These are phyloP conservation scores for Cercophora newfieldiana DNA, from an alignment of 495 filamentous ascomycete species.

Conservation along the genomic window DNA sequence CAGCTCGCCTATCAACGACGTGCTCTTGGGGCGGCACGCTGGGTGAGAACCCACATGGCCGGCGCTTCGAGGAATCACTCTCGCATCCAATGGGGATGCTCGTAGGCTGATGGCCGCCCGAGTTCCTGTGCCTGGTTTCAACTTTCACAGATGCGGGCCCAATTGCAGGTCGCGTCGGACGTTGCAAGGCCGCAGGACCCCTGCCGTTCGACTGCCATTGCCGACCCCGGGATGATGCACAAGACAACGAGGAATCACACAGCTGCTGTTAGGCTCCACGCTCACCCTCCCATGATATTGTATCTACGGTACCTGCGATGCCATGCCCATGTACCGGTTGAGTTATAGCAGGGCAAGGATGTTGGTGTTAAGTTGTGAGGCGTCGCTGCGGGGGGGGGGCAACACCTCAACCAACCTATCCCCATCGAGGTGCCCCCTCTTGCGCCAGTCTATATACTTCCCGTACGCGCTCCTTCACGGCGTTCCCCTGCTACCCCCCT, in stretches of 20 bases:
- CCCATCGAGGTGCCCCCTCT: background rate
- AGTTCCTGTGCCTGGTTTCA: conserved; percentile 17
- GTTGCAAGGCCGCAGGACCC: conserved; percentile 1
- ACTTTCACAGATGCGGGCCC: conserved; percentile 18
- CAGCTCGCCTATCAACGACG: background rate
- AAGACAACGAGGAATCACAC: conserved; percentile 11
- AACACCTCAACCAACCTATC: background rate
- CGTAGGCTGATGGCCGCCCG: background rate
- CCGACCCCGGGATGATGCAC: conserved; percentile 8
- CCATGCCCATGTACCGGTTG: background rate
- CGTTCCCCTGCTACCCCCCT: background rate
- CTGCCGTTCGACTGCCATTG: conserved; percentile 14
- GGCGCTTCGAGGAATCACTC: conserved; percentile 22
- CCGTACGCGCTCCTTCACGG: conserved; percentile 2
- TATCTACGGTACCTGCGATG: background rate
- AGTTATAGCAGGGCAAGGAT: background rate
- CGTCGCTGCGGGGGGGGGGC: conserved; percentile 5
- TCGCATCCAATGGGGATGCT: conserved; percentile 8
- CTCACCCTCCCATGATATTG: background rate
- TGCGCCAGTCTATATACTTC: conserved; percentile 1
- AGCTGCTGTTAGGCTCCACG: background rate
- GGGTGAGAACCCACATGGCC: conserved; percentile 16
- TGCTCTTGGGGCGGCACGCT: background rate
- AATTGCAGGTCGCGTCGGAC: conserved; percentile 15
- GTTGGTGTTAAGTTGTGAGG: background rate